A percentile compares a stretch with the other conserved stretches of the same genome.
Evolutionary conservation across 2,329 filamentous ascomycete genomes (phyloP).

Genomic region (Thermomyces lanuginosus): DNA sequence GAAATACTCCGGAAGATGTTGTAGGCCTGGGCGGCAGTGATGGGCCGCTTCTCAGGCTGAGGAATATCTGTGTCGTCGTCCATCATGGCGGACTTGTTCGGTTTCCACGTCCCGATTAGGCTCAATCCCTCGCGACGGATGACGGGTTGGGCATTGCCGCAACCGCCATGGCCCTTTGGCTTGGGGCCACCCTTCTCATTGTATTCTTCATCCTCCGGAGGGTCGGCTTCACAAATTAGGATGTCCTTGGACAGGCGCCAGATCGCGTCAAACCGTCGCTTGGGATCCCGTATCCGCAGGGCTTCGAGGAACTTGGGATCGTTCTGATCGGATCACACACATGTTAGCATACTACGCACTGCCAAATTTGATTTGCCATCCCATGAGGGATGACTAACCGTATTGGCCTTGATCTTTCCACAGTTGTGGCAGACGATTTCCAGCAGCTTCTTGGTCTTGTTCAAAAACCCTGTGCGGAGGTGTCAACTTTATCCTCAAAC

Average conservation of each 20-base stretch:
- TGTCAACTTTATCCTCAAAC: slow-evolving; percentile 2
- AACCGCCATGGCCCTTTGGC: slow-evolving; percentile 62
- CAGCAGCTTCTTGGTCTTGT: slow-evolving; percentile 97
- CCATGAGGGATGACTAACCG: slow-evolving; percentile 66
- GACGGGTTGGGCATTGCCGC: slow-evolving; percentile 76
- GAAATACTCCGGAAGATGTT: slow-evolving; percentile 75
- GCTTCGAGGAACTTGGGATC: slow-evolving; percentile 72
- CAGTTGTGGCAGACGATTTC: slow-evolving; percentile 99
- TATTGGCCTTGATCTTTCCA: slow-evolving; percentile 91
- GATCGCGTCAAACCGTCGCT: slow-evolving; percentile 81
- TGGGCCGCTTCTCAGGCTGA: slow-evolving; percentile 60
- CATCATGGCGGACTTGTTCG: slow-evolving; percentile 52
- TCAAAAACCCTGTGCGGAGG: slow-evolving; percentile 61
- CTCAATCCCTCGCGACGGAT: slow-evolving; percentile 77
- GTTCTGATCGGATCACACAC: slow-evolving; percentile 39
- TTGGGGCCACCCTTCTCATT: slow-evolving; percentile 48
- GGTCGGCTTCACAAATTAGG: slow-evolving; percentile 64
- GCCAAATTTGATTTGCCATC: slow-evolving; percentile 38
- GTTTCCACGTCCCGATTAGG: slow-evolving; percentile 60
- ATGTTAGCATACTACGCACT: slow-evolving; percentile 33
- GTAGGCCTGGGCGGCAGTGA: slow-evolving; percentile 71
- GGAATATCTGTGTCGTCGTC: slow-evolving; percentile 45
- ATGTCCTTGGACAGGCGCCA: slow-evolving; percentile 88
- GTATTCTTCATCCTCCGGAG: slow-evolving; percentile 51
- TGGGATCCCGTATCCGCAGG: slow-evolving; percentile 73